Base-by-base conservation (phyloP, 495 filamentous ascomycete genomes). In the Pyronema omphalodes region DNA sequence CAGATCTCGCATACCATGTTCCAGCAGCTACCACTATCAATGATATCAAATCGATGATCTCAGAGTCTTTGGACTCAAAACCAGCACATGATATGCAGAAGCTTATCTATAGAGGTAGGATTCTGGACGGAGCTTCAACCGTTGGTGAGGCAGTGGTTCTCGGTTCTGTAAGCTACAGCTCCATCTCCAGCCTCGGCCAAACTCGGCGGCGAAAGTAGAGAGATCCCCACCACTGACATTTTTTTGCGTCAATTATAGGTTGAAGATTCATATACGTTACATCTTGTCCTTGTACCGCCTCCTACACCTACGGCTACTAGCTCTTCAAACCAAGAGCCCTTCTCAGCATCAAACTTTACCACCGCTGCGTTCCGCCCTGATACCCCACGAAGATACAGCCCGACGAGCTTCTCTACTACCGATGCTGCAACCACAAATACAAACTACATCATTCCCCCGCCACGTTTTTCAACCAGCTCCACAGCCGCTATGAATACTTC, bases 31-130 rank as follows among this genome's bases (percentile, higher is more conserved):
- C 62, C 1, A 65, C 62, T n/a, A 51, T 65, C 34, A 54, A 56
- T 37, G 61, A 64, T 44, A 53, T 65, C 29, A 65, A 65, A 39
- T 36, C 41, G 12, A 51, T 49, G 33, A 65, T 65, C 29, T 50
- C 49, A n/a, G 52, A 44, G 17, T 37, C 58, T 12, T 44, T 65
- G 45, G 55, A 58, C 11, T 58, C 50, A n/a, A 54, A 54, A 9
- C 62, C 62, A 15, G 52, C 57, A 9, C 44, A 48, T 35, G 61
- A 60, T 15, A 58, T 54, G 18, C 62, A 65, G 34, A 52, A 56
- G 7, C 11, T 65, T 15, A 65, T 65, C 12, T 65, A 65, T 18
- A 46, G 62, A 34, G 62, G 62, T 6, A 64, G 61, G 37, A 57
- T 65, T 48, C 23, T 65, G 44, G 51, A 55, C 0, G 62, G 51